Base-by-base conservation (phyloP, 1,284 basidiomycete species). In the Rhodotorula glutinis region DNA sequence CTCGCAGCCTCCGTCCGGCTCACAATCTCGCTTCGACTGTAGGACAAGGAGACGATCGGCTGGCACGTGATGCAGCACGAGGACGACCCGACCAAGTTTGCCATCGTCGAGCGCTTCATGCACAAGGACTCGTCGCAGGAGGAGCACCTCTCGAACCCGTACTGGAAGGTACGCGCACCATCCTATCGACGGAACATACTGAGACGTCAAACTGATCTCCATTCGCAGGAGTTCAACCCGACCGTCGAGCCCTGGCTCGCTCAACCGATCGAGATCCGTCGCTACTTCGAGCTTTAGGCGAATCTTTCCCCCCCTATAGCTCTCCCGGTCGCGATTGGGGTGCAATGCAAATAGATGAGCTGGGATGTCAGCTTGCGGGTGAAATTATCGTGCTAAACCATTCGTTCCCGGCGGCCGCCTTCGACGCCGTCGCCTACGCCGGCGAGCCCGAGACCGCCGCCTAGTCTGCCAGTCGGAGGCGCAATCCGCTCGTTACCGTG, bases 161-260 rank as follows among this genome's bases (percentile, higher is more conserved):
- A 61, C 64, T 66, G 64, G 64, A 53, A 25, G 53, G 54, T 51
- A 5, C 27, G 49, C 25, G 23, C 41, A 55, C n/a, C n/a, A n/a
- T n/a, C n/a, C n/a, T n/a, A n/a, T n/a, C n/a, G n/a, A n/a, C n/a
- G n/a, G n/a, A n/a, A n/a, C n/a, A n/a, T 9, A 27, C n/a, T 27
- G 14, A 17, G 2, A n/a, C 13, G 21, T 57, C 8, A 8, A 4
- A 1, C 25, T 30, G 16, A 27, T n/a, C 23, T 14, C 14, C 21
- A 2, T 33, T 23, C 33, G 5, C 30, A 41, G 29, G 63, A 61
- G 38, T 66, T 61, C 59, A 57, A 66, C 64, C 64, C 64, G 33
- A 60, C 55, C 14, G 64, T 66, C 55, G 64, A 66, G 21, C 60
- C 64, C 1, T 66, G 64, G 64, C 64, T 62, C 33, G 64, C 57